Base-by-base conservation (phyloP, 2,329 filamentous ascomycete species). In the Aureobasidium namibiae region DNA sequence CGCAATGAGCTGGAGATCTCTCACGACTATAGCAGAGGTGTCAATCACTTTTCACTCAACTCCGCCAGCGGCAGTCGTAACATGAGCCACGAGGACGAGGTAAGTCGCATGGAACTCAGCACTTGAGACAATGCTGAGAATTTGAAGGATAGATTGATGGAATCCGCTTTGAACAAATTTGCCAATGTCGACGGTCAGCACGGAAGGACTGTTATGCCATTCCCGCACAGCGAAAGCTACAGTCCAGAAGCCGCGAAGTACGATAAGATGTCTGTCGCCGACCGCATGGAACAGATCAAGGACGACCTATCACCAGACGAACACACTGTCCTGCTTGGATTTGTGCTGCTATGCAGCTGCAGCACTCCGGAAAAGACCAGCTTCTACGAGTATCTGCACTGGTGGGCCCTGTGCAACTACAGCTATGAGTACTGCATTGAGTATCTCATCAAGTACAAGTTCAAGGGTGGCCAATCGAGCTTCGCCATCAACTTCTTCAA, bases 141-240 rank as follows among this genome's bases (percentile, higher is more conserved):
- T 14, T 14, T 11, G 4, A 14, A 59, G 56, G 56, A 59, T 14
- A 18, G 13, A 29, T 11, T 60, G 14, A 36, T 60, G 44, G 52
- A 59, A 31, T 21, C 38, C 1, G 34, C 59, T 21, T 48, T 67
- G 8, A 69, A 70, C 0, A 53, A 63, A 16, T 70, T 74, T 57
- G 72, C 73, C 56, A 61, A 63, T 1, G 61, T 73, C 13, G 70
- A 72, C 46, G 70, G 69, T 2, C 7, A 65, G 1, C 61, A 63
- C 8, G 69, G 70, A 38, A 62, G 67, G 4, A 61, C 67, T 0
- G 44, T 74, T 1, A 73, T 74, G 70, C 72, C 72, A 0, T 74
- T 66, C 42, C 72, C 73, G 0, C 68, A 72, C 48, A 70, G 73
- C 13, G 66, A 70, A 0, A 61, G 67, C 7, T 65, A 68, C 4